phyloP scores from a whole-genome alignment of 1,284 basidiomycete genomes.

The Ustilago trichophora region DNA sequence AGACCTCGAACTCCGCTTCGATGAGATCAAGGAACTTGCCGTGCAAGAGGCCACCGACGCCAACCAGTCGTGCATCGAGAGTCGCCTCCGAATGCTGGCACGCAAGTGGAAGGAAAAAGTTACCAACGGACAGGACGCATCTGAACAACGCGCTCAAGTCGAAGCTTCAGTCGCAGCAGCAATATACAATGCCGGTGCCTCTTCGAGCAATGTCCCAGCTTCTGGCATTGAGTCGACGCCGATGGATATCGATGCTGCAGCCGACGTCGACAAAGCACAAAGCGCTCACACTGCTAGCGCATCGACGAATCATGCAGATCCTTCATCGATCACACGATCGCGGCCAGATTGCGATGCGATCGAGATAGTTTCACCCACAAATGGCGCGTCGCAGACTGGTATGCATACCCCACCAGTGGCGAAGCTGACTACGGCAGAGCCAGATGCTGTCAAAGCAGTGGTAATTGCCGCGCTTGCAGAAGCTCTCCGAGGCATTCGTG shows the following conservation, averaged over 20 bases:
- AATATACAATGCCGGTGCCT: no score
- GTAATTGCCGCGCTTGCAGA: not conserved
- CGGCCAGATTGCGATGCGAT: not conserved
- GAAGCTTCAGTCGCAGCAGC: not conserved
- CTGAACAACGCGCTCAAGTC: not conserved
- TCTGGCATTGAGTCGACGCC: not conserved
- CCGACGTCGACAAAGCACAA: no score
- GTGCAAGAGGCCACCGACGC: conserved; percentile 24
- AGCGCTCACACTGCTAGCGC: no score
- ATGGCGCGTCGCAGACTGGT: no score
- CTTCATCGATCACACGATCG: no score
- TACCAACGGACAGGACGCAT: not conserved
- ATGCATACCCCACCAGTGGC: not conserved
- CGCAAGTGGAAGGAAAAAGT: conserved; percentile 12
- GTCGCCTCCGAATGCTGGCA: conserved; percentile 8
- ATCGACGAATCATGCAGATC: no score
- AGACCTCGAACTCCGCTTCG: conserved; percentile 25
- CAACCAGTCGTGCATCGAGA: conserved; percentile 17
- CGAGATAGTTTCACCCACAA: not conserved
- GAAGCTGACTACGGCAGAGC: not conserved
- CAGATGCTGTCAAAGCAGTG: not conserved
- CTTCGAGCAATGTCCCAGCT: no score
- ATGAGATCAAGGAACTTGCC: conserved; percentile 24
- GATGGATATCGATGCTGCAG: conserved; percentile 31
- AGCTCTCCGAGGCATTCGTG: not conserved